phyloP scores from a whole-genome alignment of 228 moss, liverwort and hornwort species.

The Sphagnum fallax region DNA sequence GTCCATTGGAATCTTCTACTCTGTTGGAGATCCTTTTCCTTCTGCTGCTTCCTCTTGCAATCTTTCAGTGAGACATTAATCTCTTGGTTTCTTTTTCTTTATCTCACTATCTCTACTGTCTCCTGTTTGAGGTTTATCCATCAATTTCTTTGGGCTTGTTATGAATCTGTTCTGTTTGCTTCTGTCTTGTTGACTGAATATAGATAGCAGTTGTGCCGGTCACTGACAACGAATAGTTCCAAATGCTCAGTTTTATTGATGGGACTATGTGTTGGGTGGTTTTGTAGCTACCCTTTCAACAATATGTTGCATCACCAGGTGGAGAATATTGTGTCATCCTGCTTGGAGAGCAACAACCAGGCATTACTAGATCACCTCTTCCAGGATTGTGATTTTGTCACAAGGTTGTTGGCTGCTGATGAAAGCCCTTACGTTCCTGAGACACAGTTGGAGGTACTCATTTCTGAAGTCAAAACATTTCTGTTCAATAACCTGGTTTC shows the following conservation, averaged over 20 bases:
- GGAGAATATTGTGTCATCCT: slow-evolving; percentile 43
- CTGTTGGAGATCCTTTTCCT: background rate
- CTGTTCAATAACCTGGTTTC: background rate
- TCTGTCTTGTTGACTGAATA: too few relatives aligned
- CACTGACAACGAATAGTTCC: too few relatives aligned
- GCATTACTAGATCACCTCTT: slow-evolving; percentile 46
- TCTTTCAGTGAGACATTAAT: background rate
- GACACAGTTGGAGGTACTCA: slow-evolving; percentile 32
- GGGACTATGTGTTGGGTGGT: background rate
- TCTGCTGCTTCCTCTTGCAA: slow-evolving; percentile 1
- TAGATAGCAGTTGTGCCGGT: too few relatives aligned
- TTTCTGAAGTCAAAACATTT: background rate
- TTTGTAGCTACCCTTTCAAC: slow-evolving; percentile 49
- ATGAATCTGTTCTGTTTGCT: too few relatives aligned
- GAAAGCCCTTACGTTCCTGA: slow-evolving; percentile 41
- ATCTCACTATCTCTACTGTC: background rate
- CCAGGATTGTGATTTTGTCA: slow-evolving; percentile 33
- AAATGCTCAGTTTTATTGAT: background rate
- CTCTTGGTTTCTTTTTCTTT: background rate
- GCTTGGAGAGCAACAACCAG: slow-evolving; percentile 46
- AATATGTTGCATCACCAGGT: slow-evolving; percentile 64
- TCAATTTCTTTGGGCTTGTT: background rate
- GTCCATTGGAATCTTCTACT: too few relatives aligned
- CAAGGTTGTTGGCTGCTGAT: slow-evolving; percentile 38
- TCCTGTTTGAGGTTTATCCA: background rate